phyloP scores from a whole-genome alignment of 2,329 filamentous ascomycete species.

The Acrocalymma vagum region DNA sequence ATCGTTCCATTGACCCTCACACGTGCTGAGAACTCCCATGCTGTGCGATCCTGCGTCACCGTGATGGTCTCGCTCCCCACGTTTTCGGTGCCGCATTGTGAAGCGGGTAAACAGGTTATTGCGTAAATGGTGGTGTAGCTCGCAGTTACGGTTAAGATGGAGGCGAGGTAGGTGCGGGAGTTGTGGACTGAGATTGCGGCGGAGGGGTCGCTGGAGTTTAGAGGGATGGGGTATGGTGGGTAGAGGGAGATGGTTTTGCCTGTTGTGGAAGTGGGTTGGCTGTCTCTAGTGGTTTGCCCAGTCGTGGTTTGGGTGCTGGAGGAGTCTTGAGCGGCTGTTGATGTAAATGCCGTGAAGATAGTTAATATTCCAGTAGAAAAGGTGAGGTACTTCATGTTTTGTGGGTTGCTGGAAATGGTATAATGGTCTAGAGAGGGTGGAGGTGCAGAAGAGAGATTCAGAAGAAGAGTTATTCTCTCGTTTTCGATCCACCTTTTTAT shows the following conservation, averaged over 20 bases:
- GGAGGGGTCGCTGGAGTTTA: neutral
- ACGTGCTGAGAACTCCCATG: constrained; percentile 6
- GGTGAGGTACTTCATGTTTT: neutral
- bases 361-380: neutral
- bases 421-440: no score
- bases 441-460: no score
- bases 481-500: no score
- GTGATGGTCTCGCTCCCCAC: constrained; percentile 10
- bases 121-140: constrained; percentile 15
- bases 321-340: neutral
- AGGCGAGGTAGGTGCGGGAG: constrained; percentile 17
- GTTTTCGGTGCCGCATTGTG: constrained; percentile 10
- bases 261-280: constrained; percentile 3
- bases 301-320: no score
- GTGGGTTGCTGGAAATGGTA: neutral
- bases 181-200: constrained; percentile 14
- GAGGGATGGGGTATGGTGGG: constrained; percentile 18
- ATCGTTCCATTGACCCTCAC: constrained; percentile 3
- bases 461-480: no score
- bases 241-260: constrained; percentile 7
- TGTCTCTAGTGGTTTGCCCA: no score
- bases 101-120: constrained; percentile 8
- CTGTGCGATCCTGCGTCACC: constrained; percentile 14
- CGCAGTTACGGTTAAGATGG: constrained; percentile 14
- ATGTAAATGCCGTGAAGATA: neutral